These are phyloP conservation scores for Xylaria sp. DNA, from an alignment of 2,329 filamentous ascomycete genomes.

Conservation along the genomic window DNA sequence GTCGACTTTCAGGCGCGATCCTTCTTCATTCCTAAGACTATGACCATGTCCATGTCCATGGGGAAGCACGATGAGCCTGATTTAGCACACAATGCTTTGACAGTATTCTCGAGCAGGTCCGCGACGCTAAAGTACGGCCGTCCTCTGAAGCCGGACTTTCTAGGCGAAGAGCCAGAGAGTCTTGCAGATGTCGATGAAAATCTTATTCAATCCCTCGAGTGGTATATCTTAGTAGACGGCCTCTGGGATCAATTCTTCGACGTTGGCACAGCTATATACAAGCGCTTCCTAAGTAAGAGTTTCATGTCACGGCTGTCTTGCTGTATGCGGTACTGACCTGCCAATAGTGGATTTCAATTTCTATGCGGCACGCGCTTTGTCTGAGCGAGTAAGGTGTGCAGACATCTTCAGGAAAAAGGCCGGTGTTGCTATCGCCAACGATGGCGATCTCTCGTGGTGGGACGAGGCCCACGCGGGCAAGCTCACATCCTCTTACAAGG, in stretches of 20 bases:
- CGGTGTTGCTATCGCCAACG: constrained; percentile 32
- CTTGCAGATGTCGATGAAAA: constrained; percentile 59
- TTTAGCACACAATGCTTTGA: constrained; percentile 43
- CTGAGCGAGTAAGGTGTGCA: constrained; percentile 46
- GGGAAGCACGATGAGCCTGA: constrained; percentile 32
- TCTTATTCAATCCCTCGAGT: constrained; percentile 76
- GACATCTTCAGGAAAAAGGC: constrained; percentile 41
- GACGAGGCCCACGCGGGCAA: constrained; percentile 26
- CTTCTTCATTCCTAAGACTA: constrained; percentile 43
- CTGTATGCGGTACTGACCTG: constrained; percentile 8
- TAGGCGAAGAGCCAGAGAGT: constrained; percentile 53
- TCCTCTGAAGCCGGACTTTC: constrained; percentile 64
- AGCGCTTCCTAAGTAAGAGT: constrained; percentile 73
- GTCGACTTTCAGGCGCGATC: constrained; percentile 61
- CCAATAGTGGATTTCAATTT: constrained; percentile 45
- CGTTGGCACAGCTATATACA: constrained; percentile 68
- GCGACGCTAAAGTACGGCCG: constrained; percentile 56
- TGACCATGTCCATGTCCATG: no score
- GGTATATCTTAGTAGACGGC: constrained; percentile 71
- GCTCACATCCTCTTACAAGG: constrained; percentile 30
- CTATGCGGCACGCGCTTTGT: constrained; percentile 49
- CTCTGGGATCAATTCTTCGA: constrained; percentile 67
- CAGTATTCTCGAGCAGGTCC: constrained; percentile 43
- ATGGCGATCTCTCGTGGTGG: constrained; percentile 32
- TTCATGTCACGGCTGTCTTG: neutral